Base-by-base conservation (phyloP, 176 grass and related monocot genomes). In the Musa troglodytarum region DNA sequence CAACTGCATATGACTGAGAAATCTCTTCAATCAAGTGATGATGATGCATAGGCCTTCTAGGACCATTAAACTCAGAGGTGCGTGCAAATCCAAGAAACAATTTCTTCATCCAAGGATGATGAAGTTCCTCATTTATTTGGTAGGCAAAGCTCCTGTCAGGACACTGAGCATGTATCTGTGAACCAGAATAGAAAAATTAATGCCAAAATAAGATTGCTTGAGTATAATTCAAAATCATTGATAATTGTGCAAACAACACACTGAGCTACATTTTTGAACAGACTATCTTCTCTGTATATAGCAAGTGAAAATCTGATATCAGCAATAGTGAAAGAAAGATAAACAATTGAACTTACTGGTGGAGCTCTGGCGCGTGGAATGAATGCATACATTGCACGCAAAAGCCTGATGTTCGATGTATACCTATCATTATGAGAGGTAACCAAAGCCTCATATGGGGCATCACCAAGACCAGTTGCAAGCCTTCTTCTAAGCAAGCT, bases 51-150 rank as follows among this genome's bases (percentile, higher is more conserved):
- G 91, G 96, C 74, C 76, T 70, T 77, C 88, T 83, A 67, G 96
- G 96, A 75, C 96, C 96, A 80, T 99, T 99, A 78, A 94, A 99
- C 55, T 92, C 85, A 73, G 96, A 99, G 64, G 85, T 95, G 26
- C 88, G 84, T 82, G 96, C 84, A 92, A 95, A 95, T 75, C 96
- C 96, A 78, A 99, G 69, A 87, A 95, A 82, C 78, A 95, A 83
- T 69, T 99, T 99, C 81, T 92, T 99, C 52, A 81, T 87, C 88
- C 86, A 99, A 54, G 96, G 96, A 82, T 99, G 84, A 73, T 95
- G 83, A 81, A 95, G 78, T 79, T 99, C 88, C 80, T 99, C 96
- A 8, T 75, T 83, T 67, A 86, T 79, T 88, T 99, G 87, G 71
- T 95, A 95, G 51, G 91, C 74, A 83, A 92, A 99, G 79, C 81